Base-by-base conservation (phyloP, 2,329 filamentous ascomycete genomes). In the Microdochium bolleyi region DNA sequence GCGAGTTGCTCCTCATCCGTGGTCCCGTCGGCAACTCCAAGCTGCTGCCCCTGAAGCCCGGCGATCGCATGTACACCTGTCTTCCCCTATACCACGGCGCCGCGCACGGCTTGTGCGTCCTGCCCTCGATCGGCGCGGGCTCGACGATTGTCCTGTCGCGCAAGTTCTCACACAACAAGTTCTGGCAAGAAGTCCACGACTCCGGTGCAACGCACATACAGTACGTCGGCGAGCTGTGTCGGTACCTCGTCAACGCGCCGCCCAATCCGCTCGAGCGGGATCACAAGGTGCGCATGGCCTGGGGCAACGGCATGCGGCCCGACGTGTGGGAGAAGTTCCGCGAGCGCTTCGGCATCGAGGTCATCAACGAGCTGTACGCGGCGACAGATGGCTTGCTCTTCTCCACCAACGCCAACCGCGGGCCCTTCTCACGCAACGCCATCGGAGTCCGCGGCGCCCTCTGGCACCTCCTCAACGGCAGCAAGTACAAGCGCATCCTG, bases 51-150 rank as follows among this genome's bases (percentile, higher is more conserved):
- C 54, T 65, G 1, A 56, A 57, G 16, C 58, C 60, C 57, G 60
- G 62, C 50, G 83, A 88, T 59, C 71, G 83, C 49, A 88, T 84
- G 78, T 91, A 90, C 62, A 80, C 83, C 59, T 88, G 85, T 63
- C 88, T 91, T 80, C 87, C 75, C 0, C 71, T 89, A 19, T 91
- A 90, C 62, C 88, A 92, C 63, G 85, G 85, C n/a, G 88, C 88
- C 0, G 87, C 85, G 5, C 77, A 79, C 21, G 78, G 82, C 13
- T 72, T 74, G 1, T 73, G 78, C 32, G 72, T 83, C 8, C 62
- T 68, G 1, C 78, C 77, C 53, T 68, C 87, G 58, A 59, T 82
- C 1, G 62, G 59, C 1, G n/a, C 38, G 1, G 75, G 74, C 13
- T 67, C 71, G 2, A 81, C 83, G 0, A 67, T 85, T 41, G 84